Evolutionary conservation across 441 rosid species (phyloP).

Genomic region (Aquilaria agallochum): DNA sequence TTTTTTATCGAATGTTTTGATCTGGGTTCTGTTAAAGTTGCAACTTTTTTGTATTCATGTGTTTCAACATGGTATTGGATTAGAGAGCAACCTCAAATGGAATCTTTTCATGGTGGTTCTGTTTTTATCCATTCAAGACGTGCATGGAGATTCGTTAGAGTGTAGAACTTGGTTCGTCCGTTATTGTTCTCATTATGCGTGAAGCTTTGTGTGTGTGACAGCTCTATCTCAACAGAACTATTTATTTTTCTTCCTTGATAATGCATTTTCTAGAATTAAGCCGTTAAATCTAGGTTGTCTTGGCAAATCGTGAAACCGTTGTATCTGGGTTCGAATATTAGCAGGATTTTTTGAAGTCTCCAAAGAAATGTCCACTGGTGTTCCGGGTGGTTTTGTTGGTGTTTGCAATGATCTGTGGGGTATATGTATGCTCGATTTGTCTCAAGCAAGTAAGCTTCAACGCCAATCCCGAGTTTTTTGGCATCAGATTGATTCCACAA

Average conservation of each 20-base stretch:
- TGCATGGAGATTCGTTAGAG: conserved; percentile 1
- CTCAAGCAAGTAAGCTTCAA: conserved; percentile 49
- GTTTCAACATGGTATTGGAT: not conserved
- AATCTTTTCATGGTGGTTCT: conserved; percentile 14
- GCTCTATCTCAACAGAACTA: not conserved
- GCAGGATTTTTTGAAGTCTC: conserved; percentile 63
- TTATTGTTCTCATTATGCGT: conserved; percentile 1
- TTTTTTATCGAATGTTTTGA: conserved; percentile 16
- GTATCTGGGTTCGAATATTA: conserved; percentile 1
- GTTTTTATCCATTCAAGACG: conserved; percentile 11
- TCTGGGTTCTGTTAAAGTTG: conserved; percentile 21
- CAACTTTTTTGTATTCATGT: not conserved
- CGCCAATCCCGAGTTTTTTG: conserved; percentile 34
- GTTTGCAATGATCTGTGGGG: conserved; percentile 63
- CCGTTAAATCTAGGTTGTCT: not conserved
- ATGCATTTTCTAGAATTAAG: not conserved
- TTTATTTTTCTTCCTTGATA: too few species aligned
- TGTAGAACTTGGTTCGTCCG: conserved; percentile 17
- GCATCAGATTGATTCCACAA: conserved; percentile 37
- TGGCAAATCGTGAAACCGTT: not conserved
- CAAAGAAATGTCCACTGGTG: conserved; percentile 64
- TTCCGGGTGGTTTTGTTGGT: conserved; percentile 57
- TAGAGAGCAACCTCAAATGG: conserved; percentile 23
- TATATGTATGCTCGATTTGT: conserved; percentile 68
- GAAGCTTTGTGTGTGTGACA: not conserved